Evolutionary conservation across 2,329 filamentous ascomycete genomes (phyloP).

Genomic region (Aureobasidium melanogenum): DNA sequence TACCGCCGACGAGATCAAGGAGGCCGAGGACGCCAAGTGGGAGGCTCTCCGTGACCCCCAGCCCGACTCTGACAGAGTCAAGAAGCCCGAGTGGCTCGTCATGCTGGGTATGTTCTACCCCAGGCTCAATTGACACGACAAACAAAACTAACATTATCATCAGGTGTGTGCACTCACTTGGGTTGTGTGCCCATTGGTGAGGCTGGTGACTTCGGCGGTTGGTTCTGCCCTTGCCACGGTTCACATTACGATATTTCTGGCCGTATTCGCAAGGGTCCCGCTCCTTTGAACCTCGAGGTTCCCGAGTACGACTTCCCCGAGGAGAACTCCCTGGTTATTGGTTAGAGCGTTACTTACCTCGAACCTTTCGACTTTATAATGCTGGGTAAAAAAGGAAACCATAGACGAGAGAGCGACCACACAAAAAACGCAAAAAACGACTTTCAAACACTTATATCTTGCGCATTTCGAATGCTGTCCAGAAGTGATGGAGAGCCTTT

Average conservation of each 20-base stretch:
- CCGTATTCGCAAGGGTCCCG: conserved; percentile 93
- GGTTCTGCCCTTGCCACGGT: conserved; percentile 99
- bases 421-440: not conserved
- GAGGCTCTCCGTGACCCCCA: conserved; percentile 82
- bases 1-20: conserved; percentile 83
- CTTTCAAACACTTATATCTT: not conserved
- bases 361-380: conserved; percentile 2
- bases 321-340: conserved; percentile 81
- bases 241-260: conserved; percentile 99
- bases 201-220: conserved; percentile 94
- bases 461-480: not conserved
- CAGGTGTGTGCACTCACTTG: conserved; percentile 96
- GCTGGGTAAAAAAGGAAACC: conserved; percentile 2
- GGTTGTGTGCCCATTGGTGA: conserved; percentile 99
- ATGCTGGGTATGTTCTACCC: conserved; percentile 67
- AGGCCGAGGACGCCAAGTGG: conserved; percentile 84
- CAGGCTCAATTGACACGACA: not conserved
- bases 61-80: conserved; percentile 81
- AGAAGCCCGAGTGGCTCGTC: conserved; percentile 97
- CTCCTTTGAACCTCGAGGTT: conserved; percentile 94
- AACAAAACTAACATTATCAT: conserved; percentile 22
- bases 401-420: conserved; percentile 6
- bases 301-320: conserved; percentile 88
- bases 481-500: not conserved
- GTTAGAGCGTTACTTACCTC: conserved; percentile 48